Evolutionary conservation across 441 rosid species (phyloP).

Genomic region (Populus hybrid): DNA sequence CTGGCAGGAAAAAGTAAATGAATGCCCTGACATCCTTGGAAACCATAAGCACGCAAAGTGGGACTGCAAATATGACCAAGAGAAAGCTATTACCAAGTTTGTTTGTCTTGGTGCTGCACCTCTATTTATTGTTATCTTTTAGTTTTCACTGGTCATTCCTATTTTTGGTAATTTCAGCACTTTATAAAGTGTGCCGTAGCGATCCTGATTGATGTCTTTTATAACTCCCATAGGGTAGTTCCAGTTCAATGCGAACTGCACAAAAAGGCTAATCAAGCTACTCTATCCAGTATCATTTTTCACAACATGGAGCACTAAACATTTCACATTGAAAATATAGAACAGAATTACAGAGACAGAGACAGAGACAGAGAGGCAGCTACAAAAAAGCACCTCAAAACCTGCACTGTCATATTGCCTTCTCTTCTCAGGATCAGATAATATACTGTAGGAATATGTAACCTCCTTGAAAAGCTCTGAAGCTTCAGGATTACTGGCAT

Average conservation of each 20-base stretch:
- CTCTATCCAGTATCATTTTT: not conserved
- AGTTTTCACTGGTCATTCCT: too few relatives aligned
- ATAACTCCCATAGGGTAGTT: not conserved
- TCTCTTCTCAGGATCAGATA: constrained; percentile 96
- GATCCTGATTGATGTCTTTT: not conserved
- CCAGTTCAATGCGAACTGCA: not conserved
- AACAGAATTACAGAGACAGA: too few relatives aligned
- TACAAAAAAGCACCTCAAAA: constrained; percentile 64
- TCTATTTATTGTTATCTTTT: not conserved
- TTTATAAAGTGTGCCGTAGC: not conserved
- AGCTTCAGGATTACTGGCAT: constrained; percentile 76
- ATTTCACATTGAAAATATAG: not conserved
- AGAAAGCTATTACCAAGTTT: not conserved
- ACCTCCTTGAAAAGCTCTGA: constrained; percentile 94
- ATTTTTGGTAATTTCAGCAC: not conserved
- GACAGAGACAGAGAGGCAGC: not conserved
- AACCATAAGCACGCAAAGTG: not conserved
- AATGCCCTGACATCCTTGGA: not conserved
- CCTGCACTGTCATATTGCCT: constrained; percentile 95
- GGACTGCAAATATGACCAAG: not conserved
- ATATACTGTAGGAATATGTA: constrained; percentile 90
- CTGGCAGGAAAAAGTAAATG: not conserved
- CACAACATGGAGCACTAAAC: not conserved
- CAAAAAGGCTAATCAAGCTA: not conserved
- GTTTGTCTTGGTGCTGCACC: not conserved